Percentiles rank a stretch among this genome's conserved stretches.
These are phyloP conservation scores for Trichoderma oligosporum DNA, from an alignment of 2,329 filamentous ascomycete genomes.

Conservation along the genomic window DNA sequence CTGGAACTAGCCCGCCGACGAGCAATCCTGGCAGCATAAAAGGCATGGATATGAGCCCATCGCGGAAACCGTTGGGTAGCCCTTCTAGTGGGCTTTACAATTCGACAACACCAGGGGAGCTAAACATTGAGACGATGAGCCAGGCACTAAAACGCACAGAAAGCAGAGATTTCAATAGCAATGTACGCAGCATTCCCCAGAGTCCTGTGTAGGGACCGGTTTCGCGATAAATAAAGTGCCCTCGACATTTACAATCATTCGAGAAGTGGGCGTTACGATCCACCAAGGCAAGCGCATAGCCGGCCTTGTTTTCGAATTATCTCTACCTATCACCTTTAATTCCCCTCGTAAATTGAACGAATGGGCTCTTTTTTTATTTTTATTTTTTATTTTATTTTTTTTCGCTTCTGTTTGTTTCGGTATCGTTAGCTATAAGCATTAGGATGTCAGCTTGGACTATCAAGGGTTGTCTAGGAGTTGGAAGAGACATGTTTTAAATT, in stretches of 20 bases:
- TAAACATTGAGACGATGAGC: constrained; percentile 91
- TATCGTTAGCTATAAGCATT: constrained; percentile 23
- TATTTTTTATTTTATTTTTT: constrained; percentile 2
- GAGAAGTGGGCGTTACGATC: not conserved
- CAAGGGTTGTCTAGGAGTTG: constrained; percentile 30
- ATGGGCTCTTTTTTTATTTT: not conserved
- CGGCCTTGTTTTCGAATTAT: not conserved
- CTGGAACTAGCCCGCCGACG: constrained; percentile 66
- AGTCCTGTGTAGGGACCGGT: constrained; percentile 51
- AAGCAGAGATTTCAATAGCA: constrained; percentile 67
- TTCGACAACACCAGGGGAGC: constrained; percentile 52
- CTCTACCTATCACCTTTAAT: constrained; percentile 1
- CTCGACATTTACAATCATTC: not conserved
- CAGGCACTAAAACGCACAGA: constrained; percentile 82
- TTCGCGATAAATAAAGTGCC: constrained; percentile 26
- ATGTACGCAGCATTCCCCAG: constrained; percentile 51
- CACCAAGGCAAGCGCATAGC: not conserved
- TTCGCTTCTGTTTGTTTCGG: constrained; percentile 6
- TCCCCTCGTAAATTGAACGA: constrained; percentile 7
- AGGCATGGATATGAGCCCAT: constrained; percentile 67
- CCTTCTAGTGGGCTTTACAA: constrained; percentile 55
- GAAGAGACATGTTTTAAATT: constrained; percentile 27
- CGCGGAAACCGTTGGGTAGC: constrained; percentile 58
- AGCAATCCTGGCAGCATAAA: constrained; percentile 73
- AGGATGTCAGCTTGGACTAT: constrained; percentile 25